Conservation (phyloP, 2,329 filamentous ascomycete genomes). For the Dendrostoma leiphaemia region DNA sequence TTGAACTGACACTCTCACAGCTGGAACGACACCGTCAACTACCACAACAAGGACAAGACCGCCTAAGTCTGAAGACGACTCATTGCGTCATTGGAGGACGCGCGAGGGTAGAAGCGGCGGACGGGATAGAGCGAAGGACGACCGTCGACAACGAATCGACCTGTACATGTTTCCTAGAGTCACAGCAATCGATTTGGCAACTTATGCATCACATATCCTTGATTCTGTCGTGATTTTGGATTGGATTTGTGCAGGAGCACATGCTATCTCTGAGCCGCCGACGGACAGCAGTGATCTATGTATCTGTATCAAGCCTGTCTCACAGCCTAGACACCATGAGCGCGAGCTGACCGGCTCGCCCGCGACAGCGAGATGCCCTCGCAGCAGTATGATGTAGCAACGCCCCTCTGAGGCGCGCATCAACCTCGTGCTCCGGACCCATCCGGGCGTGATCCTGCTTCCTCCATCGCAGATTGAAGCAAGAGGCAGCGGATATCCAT, state of each 20-base stretch:
- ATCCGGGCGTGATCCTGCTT: too few relatives aligned
- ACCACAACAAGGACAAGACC: conserved; percentile 88
- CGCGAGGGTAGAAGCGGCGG: background rate
- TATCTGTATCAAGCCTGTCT: background rate
- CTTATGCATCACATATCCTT: background rate
- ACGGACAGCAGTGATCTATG: background rate
- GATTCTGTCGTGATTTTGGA: background rate
- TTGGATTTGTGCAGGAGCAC: background rate
- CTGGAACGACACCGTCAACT: conserved; percentile 96
- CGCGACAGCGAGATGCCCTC: too few relatives aligned
- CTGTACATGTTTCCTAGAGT: conserved; percentile 31
- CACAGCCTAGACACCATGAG: background rate
- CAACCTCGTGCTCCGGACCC: too few relatives aligned
- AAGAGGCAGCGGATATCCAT: too few relatives aligned
- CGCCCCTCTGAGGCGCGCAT: too few relatives aligned
- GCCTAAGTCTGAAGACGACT: too few relatives aligned
- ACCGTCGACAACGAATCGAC: conserved; percentile 16
- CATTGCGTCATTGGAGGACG: too few relatives aligned
- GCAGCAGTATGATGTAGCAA: too few relatives aligned
- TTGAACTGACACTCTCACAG: conserved; percentile 43
- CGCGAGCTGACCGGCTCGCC: too few relatives aligned
- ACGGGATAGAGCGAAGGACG: conserved; percentile 12
- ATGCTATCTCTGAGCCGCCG: background rate
- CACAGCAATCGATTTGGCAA: conserved; percentile 20
- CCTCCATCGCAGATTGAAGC: too few relatives aligned